Conservation (phyloP, 2,329 filamentous ascomycete genomes). For the Ilyonectria destructans region DNA sequence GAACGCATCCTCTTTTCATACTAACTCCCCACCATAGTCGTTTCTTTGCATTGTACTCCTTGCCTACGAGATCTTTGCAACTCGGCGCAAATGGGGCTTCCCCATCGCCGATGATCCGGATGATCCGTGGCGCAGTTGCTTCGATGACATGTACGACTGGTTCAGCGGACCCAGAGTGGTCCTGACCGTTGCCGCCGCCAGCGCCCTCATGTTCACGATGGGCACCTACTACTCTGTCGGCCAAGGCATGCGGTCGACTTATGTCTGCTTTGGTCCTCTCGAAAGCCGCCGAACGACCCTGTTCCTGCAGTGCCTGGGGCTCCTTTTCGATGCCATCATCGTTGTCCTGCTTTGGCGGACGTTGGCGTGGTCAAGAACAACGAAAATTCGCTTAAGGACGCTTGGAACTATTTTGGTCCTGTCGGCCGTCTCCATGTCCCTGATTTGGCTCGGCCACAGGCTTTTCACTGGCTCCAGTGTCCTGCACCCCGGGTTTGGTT, state of each 20-base stretch:
- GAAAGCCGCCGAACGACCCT: slow-evolving; percentile 59
- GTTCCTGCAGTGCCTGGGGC: slow-evolving; percentile 61
- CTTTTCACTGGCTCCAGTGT: slow-evolving; percentile 47
- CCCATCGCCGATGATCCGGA: slow-evolving; percentile 56
- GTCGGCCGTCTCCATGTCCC: slow-evolving; percentile 57
- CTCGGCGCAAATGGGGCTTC: slow-evolving; percentile 51
- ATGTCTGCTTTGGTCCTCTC: slow-evolving; percentile 64
- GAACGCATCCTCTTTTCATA: not conserved
- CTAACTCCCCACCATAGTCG: slow-evolving; percentile 54
- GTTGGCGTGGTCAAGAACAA: slow-evolving; percentile 66
- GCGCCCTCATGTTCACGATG: slow-evolving; percentile 58
- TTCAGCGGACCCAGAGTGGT: slow-evolving; percentile 59
- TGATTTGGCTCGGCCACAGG: slow-evolving; percentile 56
- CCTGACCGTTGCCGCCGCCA: slow-evolving; percentile 55
- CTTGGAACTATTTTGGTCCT: slow-evolving; percentile 61
- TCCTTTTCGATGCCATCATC: slow-evolving; percentile 64
- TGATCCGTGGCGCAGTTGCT: slow-evolving; percentile 65
- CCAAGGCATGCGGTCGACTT: slow-evolving; percentile 63
- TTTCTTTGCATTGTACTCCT: slow-evolving; percentile 65
- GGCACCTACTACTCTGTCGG: slow-evolving; percentile 61
- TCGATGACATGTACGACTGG: slow-evolving; percentile 66
- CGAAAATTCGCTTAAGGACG: slow-evolving; percentile 63
- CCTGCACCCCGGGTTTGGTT: slow-evolving; percentile 56
- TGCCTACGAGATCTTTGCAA: slow-evolving; percentile 62
- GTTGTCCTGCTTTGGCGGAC: slow-evolving; percentile 67